A percentile compares a stretch with the other conserved stretches of the same genome.
Conservation (phyloP, 1,284 basidiomycete species). For the Quambalaria eucalypti region DNA sequence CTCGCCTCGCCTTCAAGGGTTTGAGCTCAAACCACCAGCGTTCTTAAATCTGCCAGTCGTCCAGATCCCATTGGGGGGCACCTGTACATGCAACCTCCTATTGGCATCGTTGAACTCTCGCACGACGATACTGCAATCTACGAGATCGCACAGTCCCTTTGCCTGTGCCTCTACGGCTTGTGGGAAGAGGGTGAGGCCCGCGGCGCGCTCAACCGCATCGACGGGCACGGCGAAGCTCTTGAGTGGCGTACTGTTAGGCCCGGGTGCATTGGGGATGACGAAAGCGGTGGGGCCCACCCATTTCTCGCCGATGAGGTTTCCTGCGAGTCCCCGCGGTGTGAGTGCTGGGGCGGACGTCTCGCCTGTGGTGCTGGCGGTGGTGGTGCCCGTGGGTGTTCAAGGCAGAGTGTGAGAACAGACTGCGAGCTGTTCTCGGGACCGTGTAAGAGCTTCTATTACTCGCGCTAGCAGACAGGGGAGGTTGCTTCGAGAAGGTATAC, state of each 20-base stretch:
- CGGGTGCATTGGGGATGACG: constrained; percentile 44
- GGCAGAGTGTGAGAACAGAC: too few relatives aligned
- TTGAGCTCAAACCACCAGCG: too few relatives aligned
- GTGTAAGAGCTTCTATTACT: too few relatives aligned
- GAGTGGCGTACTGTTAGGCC: constrained; percentile 40
- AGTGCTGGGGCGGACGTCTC: too few relatives aligned
- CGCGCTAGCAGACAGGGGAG: too few relatives aligned
- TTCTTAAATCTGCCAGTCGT: too few relatives aligned
- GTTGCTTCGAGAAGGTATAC: too few relatives aligned
- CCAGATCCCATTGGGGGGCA: too few relatives aligned
- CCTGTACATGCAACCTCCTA: neutral
- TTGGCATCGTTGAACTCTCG: constrained; percentile 23
- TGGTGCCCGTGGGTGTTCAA: too few relatives aligned
- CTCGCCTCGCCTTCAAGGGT: too few relatives aligned
- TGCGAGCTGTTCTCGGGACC: too few relatives aligned
- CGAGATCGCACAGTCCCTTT: constrained; percentile 66
- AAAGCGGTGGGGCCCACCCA: constrained; percentile 30
- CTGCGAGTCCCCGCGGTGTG: neutral
- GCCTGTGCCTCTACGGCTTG: constrained; percentile 68
- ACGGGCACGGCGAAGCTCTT: constrained; percentile 52
- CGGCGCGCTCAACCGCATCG: constrained; percentile 80
- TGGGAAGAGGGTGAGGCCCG: constrained; percentile 81
- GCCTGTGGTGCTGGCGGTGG: too few relatives aligned
- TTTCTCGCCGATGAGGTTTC: constrained; percentile 4
- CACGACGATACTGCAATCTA: constrained; percentile 35